These are phyloP conservation scores for Xylaria sp. DNA, from an alignment of 495 filamentous ascomycete species.

Conservation along the genomic window DNA sequence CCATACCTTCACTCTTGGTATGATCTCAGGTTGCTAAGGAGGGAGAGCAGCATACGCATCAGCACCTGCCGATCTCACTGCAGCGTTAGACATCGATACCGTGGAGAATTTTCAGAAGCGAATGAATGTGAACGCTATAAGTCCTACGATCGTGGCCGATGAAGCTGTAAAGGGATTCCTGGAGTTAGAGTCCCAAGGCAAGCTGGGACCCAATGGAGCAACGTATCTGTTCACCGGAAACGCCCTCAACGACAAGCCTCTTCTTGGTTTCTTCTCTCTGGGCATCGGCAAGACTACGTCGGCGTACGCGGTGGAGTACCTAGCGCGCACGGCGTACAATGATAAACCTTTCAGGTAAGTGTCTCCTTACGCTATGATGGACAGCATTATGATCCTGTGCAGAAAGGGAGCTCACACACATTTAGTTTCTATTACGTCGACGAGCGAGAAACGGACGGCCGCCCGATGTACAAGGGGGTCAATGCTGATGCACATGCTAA, in stretches of 20 bases:
- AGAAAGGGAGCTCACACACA: conserved; percentile 4
- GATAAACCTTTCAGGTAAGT: conserved; percentile 47
- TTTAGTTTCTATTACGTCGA: conserved; percentile 52
- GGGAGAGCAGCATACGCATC: conserved; percentile 5
- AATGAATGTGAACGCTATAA: conserved; percentile 45
- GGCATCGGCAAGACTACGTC: conserved; percentile 47
- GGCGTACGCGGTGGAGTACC: conserved; percentile 41
- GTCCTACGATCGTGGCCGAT: conserved; percentile 51
- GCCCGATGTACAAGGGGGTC: conserved; percentile 34
- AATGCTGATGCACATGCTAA: conserved; percentile 45
- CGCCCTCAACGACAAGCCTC: conserved; percentile 35
- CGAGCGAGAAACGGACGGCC: conserved; percentile 46
- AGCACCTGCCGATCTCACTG: background rate
- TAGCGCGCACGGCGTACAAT: conserved; percentile 37
- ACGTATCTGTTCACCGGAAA: conserved; percentile 56
- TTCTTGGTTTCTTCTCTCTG: conserved; percentile 42
- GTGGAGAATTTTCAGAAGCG: conserved; percentile 30
- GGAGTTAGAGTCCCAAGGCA: conserved; percentile 25
- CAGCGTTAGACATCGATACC: conserved; percentile 33
- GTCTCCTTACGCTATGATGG: background rate
- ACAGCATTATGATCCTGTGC: background rate
- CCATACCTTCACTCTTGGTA: background rate
- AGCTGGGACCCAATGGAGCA: conserved; percentile 29
- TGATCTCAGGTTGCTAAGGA: background rate
- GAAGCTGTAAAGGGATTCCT: conserved; percentile 40